Evolutionary conservation across 1,284 basidiomycete species (phyloP).

Genomic region (Psilocybe mexicana): DNA sequence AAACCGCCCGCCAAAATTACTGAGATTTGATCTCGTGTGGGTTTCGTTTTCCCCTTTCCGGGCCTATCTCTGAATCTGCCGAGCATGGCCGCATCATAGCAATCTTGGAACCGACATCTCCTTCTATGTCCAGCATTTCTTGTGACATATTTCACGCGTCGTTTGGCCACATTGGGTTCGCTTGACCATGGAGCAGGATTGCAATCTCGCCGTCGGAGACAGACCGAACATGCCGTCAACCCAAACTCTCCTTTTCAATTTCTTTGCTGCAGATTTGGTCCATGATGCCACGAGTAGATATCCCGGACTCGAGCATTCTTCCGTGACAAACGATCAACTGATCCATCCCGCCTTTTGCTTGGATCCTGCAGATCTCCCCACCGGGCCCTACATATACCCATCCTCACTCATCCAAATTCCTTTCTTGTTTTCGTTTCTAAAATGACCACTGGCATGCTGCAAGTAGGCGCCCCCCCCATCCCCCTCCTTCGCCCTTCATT

Average conservation of each 20-base stretch:
- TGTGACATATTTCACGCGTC: slow-evolving; percentile 39
- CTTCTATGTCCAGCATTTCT: slow-evolving; percentile 30
- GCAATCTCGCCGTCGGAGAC: slow-evolving; percentile 31
- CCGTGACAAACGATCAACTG: slow-evolving; percentile 32
- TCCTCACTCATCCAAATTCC: slow-evolving; percentile 15
- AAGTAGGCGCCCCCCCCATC: slow-evolving; percentile 28
- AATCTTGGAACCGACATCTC: slow-evolving; percentile 23
- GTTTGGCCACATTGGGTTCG: slow-evolving; percentile 35
- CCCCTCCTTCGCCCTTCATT: slow-evolving; percentile 1
- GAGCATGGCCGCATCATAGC: slow-evolving; percentile 27
- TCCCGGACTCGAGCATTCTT: slow-evolving; percentile 26
- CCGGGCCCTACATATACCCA: slow-evolving; percentile 25
- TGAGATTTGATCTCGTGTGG: slow-evolving; percentile 24
- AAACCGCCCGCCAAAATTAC: slow-evolving; percentile 13
- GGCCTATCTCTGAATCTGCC: slow-evolving; percentile 31
- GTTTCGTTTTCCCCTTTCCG: slow-evolving; percentile 22
- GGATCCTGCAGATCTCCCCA: slow-evolving; percentile 24
- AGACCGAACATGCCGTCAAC: slow-evolving; percentile 32
- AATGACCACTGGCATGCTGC: slow-evolving; percentile 38
- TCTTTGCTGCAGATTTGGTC: slow-evolving; percentile 22
- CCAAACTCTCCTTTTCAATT: slow-evolving; percentile 19
- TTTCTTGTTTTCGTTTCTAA: slow-evolving; percentile 25
- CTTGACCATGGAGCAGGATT: slow-evolving; percentile 25
- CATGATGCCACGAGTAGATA: slow-evolving; percentile 28
- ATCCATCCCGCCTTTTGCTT: slow-evolving; percentile 27